These are phyloP conservation scores for Fraxinus ornus DNA, from an alignment of 305 asterid species.

Conservation along the genomic window DNA sequence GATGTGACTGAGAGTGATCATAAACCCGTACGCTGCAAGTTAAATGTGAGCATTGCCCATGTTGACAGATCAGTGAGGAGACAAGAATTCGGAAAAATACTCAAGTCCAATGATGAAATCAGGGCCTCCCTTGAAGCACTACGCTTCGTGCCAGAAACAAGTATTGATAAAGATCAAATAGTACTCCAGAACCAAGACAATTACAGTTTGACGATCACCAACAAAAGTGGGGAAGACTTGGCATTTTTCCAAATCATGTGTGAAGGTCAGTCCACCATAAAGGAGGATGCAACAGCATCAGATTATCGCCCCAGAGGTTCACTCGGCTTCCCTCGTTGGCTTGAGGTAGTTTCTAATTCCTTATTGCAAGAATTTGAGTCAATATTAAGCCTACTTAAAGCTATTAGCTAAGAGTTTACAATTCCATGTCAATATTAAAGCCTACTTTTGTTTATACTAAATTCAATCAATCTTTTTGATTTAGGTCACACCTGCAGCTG, in stretches of 20 bases:
- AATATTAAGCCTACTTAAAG: too few species aligned
- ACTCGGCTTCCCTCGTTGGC: conserved; percentile 91
- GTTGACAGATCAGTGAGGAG: conserved; percentile 79
- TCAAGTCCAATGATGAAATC: conserved; percentile 44
- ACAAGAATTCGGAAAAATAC: conserved; percentile 67
- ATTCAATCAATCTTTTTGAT: background rate
- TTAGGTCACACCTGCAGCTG: conserved; percentile 81
- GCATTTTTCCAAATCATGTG: conserved; percentile 66
- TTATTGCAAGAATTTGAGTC: background rate
- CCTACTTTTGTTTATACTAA: background rate
- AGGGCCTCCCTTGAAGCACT: conserved; percentile 49
- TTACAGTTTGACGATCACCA: conserved; percentile 58
- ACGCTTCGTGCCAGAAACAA: conserved; percentile 61
- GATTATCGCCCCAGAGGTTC: conserved; percentile 69
- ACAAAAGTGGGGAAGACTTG: conserved; percentile 54
- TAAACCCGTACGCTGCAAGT: conserved; percentile 89
- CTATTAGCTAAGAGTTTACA: too few species aligned
- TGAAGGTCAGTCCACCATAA: conserved; percentile 65
- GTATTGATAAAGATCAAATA: conserved; percentile 46
- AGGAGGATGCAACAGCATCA: conserved; percentile 44
- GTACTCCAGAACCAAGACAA: conserved; percentile 69
- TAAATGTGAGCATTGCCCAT: conserved; percentile 70
- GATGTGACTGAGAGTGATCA: conserved; percentile 94
- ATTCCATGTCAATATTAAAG: background rate
- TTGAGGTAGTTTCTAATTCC: conserved; percentile 51